phyloP scores from a whole-genome alignment of 2,329 filamentous ascomycete genomes.

The Blumeria hordei region DNA sequence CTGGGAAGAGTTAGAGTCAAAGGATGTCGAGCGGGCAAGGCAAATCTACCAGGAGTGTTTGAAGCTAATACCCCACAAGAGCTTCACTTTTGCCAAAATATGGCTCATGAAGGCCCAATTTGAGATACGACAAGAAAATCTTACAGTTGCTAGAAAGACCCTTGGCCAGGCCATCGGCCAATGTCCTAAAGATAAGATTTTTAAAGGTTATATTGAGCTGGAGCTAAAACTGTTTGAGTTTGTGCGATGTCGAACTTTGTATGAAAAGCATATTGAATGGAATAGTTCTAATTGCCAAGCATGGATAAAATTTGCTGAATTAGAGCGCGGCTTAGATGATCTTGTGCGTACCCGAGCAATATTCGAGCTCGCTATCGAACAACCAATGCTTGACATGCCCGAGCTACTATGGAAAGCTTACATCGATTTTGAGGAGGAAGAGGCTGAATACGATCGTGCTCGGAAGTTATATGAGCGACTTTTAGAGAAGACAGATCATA shows the following conservation, averaged over 20 bases:
- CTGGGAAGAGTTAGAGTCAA: constrained; percentile 75
- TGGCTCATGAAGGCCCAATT: constrained; percentile 91
- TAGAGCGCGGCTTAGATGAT: constrained; percentile 81
- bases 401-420: constrained; percentile 95
- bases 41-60: constrained; percentile 84
- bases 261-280: constrained; percentile 84
- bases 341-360: constrained; percentile 70
- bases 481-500: constrained; percentile 84
- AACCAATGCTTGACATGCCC: constrained; percentile 80
- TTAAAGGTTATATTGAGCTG: constrained; percentile 78
- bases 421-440: constrained; percentile 95
- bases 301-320: constrained; percentile 89
- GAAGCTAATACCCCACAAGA: constrained; percentile 75
- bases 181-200: constrained; percentile 89
- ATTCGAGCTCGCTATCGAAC: constrained; percentile 69
- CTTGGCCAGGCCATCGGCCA: constrained; percentile 76
- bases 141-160: constrained; percentile 63
- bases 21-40: constrained; percentile 52
- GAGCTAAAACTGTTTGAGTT: constrained; percentile 93
- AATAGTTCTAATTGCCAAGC: constrained; percentile 76
- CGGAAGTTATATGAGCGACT: constrained; percentile 71
- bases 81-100: constrained; percentile 91
- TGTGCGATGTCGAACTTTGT: constrained; percentile 66
- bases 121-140: constrained; percentile 66
- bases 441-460: constrained; percentile 70